These are phyloP conservation scores for Entomophthora muscae DNA, from an alignment of 371 early-diverging fungal species.

Conservation along the genomic window DNA sequence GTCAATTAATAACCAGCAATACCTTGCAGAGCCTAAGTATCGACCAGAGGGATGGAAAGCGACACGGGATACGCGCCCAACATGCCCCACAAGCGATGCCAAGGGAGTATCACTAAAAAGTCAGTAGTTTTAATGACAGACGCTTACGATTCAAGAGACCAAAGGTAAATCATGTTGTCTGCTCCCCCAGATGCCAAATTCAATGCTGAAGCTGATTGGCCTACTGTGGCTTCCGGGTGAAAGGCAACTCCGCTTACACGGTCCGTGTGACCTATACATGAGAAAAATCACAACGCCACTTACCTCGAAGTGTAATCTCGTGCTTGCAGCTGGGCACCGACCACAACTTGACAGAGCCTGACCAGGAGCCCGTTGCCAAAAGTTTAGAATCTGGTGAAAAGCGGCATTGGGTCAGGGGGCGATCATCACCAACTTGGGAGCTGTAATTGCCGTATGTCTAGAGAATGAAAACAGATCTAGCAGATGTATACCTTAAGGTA, in stretches of 20 bases:
- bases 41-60: slow-evolving; percentile 82
- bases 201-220: slow-evolving; percentile 30
- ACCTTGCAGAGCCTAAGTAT: slow-evolving; percentile 70
- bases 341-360: slow-evolving; percentile 78
- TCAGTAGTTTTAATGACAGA: slow-evolving; percentile 4
- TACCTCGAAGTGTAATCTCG: slow-evolving; percentile 32
- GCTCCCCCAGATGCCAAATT: slow-evolving; percentile 71
- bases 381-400: slow-evolving; percentile 67
- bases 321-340: slow-evolving; percentile 50
- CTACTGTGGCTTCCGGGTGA: slow-evolving; percentile 63
- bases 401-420: slow-evolving; percentile 57
- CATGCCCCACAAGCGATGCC: slow-evolving; percentile 61
- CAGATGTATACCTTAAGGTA: slow-evolving; percentile 32
- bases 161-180: slow-evolving; percentile 59
- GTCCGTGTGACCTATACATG: slow-evolving; percentile 52
- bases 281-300: not conserved
- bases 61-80: slow-evolving; percentile 63
- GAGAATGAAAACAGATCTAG: slow-evolving; percentile 5
- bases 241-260: slow-evolving; percentile 77
- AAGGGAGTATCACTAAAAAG: slow-evolving; percentile 44
- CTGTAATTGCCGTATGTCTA: slow-evolving; percentile 49
- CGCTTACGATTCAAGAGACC: slow-evolving; percentile 39
- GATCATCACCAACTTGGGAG: slow-evolving; percentile 82
- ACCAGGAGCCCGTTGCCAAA: slow-evolving; percentile 72
- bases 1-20: slow-evolving; percentile 1